Evolutionary conservation across 2,329 filamentous ascomycete genomes (phyloP), one percentile per base, ranked within the genome.

Genomic region (Nannizziopsis arthrosporioides): DNA sequence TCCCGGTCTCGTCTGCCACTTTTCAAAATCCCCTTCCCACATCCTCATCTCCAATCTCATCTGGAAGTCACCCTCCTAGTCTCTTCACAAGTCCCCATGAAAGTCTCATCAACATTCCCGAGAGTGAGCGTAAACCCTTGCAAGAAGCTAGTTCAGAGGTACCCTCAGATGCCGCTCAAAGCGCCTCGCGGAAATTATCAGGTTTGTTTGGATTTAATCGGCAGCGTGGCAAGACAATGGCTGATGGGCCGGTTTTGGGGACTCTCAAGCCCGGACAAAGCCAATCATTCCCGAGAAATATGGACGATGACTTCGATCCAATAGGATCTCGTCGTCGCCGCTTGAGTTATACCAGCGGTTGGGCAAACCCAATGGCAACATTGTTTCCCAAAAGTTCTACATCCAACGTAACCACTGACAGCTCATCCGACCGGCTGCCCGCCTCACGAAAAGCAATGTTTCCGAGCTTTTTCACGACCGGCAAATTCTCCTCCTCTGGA

Each of bases 221-320:
- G 30, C 76, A 76, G 55, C 72, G 78, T 52, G 75, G 76, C 3
- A 82, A 81, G 65, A 78, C 77, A 0, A 63, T 75, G 32, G 73
- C 73, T 2, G 75, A 78, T 53, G 74, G 80, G 30, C 76, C 76
- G 37, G 61, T 72, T 35, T 58, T 80, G 27, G 78, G 78, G 12
- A 73, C 73, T n/a, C 59, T 80, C 52, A 79, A 78, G 54, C 65
- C 74, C 42, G 70, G 73, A 0, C 77, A 81, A 53, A 81, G 77
- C 51, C 78, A 80, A 53, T 81, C 78, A n/a, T 74, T 81, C 58
- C 79, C 79, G 11, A 69, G 77, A 32, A 71, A 73, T 52, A 42
- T 69, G 30, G 68, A 71, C 42, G 73, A 79, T 37, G 72, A 73
- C 7, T 60, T 72, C 36, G 75, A 78, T 54, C 66, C 72, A 3